Conservation (phyloP, 805 yeast genomes). For the Sungouiozyma ichnusensis region DNA sequence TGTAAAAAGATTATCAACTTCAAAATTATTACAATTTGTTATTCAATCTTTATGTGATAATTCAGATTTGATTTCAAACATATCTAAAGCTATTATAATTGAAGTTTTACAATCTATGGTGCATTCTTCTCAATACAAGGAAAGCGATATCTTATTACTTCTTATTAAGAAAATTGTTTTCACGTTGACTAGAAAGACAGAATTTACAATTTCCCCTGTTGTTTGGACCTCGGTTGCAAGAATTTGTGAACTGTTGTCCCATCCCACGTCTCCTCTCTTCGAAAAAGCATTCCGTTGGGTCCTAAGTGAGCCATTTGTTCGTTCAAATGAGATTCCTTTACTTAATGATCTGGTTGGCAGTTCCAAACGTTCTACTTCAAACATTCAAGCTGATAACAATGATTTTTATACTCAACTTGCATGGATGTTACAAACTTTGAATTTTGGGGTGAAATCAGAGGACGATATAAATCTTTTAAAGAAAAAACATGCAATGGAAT, state of each 20-base stretch:
- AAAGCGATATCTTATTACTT: constrained; percentile 43
- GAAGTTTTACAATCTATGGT: constrained; percentile 37
- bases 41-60: constrained; percentile 34
- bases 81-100: constrained; percentile 36
- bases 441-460: constrained; percentile 35
- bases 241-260: constrained; percentile 44
- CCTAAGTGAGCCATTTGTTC: constrained; percentile 34
- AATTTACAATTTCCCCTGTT: constrained; percentile 33
- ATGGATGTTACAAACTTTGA: constrained; percentile 53
- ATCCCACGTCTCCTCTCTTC: constrained; percentile 66
- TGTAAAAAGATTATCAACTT: constrained; percentile 45
- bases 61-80: constrained; percentile 19
- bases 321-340: constrained; percentile 36
- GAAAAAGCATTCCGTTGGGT: constrained; percentile 63
- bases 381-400: constrained; percentile 16
- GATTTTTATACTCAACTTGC: constrained; percentile 45
- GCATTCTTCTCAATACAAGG: constrained; percentile 40
- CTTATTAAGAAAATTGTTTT: constrained; percentile 36
- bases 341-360: constrained; percentile 23
- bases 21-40: constrained; percentile 40
- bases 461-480: constrained; percentile 46
- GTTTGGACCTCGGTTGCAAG: constrained; percentile 47
- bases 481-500: constrained; percentile 52
- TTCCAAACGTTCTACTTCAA: constrained; percentile 12
- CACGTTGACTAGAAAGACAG: constrained; percentile 21